Evolutionary conservation across 768 basidiomycete species (phyloP).

Genomic region (Porphyrellus cyaneotinctus): DNA sequence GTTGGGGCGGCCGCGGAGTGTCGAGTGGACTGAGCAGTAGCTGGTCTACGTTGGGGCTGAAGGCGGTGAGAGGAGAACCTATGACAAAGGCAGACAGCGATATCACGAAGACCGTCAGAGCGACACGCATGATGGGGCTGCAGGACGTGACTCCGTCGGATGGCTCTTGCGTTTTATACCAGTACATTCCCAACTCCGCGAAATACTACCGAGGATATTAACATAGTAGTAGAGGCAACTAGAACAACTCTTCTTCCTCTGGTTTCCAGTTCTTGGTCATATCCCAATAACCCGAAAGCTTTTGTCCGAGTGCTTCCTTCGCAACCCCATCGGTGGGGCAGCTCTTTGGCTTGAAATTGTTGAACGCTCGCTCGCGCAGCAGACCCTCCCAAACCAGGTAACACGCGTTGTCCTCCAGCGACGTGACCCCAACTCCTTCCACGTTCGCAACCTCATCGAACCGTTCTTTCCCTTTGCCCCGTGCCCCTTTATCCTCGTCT

Average conservation of each 20-base stretch:
- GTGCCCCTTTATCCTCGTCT: constrained; percentile 38
- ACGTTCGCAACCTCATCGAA: constrained; percentile 27
- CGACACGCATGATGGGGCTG: constrained; percentile 7
- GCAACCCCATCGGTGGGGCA: constrained; percentile 84
- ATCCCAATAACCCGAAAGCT: constrained; percentile 91
- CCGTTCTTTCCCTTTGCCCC: constrained; percentile 30
- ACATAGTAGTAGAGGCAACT: constrained; percentile 10
- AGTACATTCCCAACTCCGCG: constrained; percentile 4
- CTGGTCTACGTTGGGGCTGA: constrained; percentile 3
- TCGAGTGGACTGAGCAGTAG: background rate
- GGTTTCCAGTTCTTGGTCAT: constrained; percentile 87
- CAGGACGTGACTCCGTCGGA: background rate
- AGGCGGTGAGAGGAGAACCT: background rate
- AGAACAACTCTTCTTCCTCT: constrained; percentile 74
- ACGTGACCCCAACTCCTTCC: constrained; percentile 26
- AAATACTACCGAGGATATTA: background rate
- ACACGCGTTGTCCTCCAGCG: constrained; percentile 86
- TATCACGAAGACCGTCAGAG: background rate
- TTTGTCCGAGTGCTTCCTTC: constrained; percentile 81
- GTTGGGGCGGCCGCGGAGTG: background rate
- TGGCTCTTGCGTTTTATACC: background rate
- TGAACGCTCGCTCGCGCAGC: constrained; percentile 78
- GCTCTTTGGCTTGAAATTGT: constrained; percentile 70
- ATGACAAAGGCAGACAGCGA: constrained; percentile 1
- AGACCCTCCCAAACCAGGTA: constrained; percentile 92